Conservation (phyloP, 257 asterid genomes). For the Thymus quinquecostatus region DNA sequence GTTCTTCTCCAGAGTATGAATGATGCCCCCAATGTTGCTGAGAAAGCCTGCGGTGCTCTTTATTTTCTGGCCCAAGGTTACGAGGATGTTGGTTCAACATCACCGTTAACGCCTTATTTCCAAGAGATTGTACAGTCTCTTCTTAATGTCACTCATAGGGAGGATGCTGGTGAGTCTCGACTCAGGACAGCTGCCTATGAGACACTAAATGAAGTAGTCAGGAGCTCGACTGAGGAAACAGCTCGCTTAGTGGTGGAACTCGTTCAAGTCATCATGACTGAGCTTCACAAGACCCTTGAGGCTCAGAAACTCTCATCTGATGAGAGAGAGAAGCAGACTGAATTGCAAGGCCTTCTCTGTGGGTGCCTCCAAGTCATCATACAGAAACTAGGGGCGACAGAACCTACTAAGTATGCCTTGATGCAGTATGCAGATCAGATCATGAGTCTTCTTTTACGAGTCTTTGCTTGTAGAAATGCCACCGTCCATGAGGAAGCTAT, state of each 20-base stretch:
- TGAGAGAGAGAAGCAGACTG: constrained; percentile 78
- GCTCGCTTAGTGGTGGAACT: constrained; percentile 65
- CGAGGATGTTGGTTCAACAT: constrained; percentile 62
- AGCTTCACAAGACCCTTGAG: constrained; percentile 74
- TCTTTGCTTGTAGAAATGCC: constrained; percentile 77
- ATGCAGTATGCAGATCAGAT: constrained; percentile 75
- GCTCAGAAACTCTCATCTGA: constrained; percentile 69
- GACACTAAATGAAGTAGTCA: constrained; percentile 79
- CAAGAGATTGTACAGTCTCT: constrained; percentile 75
- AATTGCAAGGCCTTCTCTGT: constrained; percentile 77
- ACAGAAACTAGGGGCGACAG: constrained; percentile 66
- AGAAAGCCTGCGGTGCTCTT: constrained; percentile 83
- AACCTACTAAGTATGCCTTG: constrained; percentile 57
- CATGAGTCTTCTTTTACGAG: constrained; percentile 68
- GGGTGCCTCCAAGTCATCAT: constrained; percentile 79
- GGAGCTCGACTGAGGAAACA: constrained; percentile 79
- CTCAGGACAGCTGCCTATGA: constrained; percentile 80
- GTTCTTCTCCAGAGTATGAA: constrained; percentile 78
- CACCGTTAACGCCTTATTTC: constrained; percentile 68
- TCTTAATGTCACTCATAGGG: constrained; percentile 70
- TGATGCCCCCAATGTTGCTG: constrained; percentile 80
- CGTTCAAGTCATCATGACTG: constrained; percentile 69
- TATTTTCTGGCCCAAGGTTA: constrained; percentile 77
- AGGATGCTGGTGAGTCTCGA: constrained; percentile 77
- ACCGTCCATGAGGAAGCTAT: constrained; percentile 86